These are phyloP conservation scores for Syzygium aromaticum DNA, from an alignment of 345 rosid genomes.

Conservation along the genomic window DNA sequence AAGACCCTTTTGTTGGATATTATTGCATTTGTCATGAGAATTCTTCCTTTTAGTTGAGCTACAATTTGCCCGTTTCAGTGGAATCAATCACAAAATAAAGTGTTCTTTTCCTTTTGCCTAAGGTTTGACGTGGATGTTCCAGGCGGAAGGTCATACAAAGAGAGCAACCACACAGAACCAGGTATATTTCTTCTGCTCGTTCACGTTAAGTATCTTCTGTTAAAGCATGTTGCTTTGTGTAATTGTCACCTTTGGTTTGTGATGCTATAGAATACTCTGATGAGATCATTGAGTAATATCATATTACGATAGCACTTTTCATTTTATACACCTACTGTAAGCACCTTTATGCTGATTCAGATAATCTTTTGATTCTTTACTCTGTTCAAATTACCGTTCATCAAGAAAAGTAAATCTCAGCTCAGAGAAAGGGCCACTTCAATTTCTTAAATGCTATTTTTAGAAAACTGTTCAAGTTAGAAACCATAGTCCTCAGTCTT, in stretches of 20 bases:
- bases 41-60: background rate
- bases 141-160: slow-evolving; percentile 76
- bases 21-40: background rate
- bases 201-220: background rate
- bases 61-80: background rate
- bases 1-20: background rate
- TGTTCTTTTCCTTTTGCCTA: slow-evolving; percentile 3
- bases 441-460: background rate
- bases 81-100: background rate
- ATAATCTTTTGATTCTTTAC: background rate
- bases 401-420: background rate
- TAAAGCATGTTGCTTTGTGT: background rate
- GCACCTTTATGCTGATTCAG: background rate
- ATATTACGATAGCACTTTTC: background rate
- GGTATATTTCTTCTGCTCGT: slow-evolving; percentile 23
- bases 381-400: background rate
- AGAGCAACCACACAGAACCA: slow-evolving; percentile 85
- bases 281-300: background rate
- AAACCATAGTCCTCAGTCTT: background rate
- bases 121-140: slow-evolving; percentile 97
- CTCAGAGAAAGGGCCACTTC: background rate
- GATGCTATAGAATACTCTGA: background rate
- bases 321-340: background rate
- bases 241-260: background rate
- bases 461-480: background rate